Evolutionary conservation across 2,329 filamentous ascomycete genomes (phyloP), one percentile per base, ranked within the genome.

Genomic region (Colletotrichum eremochloae): DNA sequence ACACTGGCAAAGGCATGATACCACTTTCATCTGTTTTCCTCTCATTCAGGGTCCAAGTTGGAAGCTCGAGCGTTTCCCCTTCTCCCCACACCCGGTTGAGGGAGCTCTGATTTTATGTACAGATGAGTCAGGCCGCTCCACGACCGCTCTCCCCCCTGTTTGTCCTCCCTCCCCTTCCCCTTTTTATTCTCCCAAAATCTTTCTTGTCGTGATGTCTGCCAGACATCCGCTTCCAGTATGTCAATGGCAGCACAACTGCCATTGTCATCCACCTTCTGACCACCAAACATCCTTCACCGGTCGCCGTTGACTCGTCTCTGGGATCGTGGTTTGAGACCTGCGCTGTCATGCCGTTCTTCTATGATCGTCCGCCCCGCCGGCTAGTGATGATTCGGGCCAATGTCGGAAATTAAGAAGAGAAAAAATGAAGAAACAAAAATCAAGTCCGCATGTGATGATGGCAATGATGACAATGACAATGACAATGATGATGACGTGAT

Each of bases 391-490:
- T 73, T 71, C 61, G 56, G 70, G 71, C 70, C 66, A 55, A 56
- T 55, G 68, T 67, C 61, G 68, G 64, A 75, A 67, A 65, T 68
- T 56, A 67, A 72, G 61, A 62, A 36, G 69, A 56, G 60, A 67
- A 55, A 33, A 53, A 63, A 57, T 58, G 61, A 48, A 73, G 53
- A 62, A 67, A 50, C 66, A 73, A 50, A 57, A 62, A 31, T 66
- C 29, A 71, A 56, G 70, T 72, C 63, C 70, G 71, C 68, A 74
- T 66, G 53, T 64, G 62, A 70, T 66, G 68, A 57, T 71, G 70
- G 52, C 48, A 24, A 68, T 66, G 65, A 57, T 71, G 70, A 61
- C 56, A 48, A 62, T 67, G 50, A 52, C 29, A 12, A 29, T 31
- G 12, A 31, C 31, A 60, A 68, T 63, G 63, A 66, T 71, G 69